These are phyloP conservation scores for Inga leiocalycina DNA, from an alignment of 306 rosid genomes.

Conservation along the genomic window DNA sequence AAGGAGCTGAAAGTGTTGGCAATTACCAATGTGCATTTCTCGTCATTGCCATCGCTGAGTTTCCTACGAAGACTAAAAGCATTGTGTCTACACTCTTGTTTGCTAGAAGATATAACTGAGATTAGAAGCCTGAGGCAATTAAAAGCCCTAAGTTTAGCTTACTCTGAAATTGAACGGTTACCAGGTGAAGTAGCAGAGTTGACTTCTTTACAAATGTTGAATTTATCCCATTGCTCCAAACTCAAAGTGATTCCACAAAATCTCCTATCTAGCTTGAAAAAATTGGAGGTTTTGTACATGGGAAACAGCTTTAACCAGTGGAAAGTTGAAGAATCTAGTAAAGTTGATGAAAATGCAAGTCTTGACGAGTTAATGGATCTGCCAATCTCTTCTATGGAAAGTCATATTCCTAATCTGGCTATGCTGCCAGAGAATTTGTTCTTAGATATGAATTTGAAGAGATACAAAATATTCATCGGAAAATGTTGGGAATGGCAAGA, in stretches of 20 bases:
- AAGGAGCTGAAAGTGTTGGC: neutral
- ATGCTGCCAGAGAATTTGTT: neutral
- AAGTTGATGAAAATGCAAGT: neutral
- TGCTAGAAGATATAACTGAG: neutral
- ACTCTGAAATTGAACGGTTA: neutral
- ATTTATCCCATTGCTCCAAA: neutral
- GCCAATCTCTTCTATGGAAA: neutral
- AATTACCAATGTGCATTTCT: neutral
- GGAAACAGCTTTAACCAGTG: neutral
- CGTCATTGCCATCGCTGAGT: neutral
- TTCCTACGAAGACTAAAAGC: neutral
- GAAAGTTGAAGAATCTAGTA: neutral
- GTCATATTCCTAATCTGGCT: neutral
- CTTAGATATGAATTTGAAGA: neutral
- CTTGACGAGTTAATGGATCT: neutral
- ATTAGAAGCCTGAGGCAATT: neutral
- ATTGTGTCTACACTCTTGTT: neutral
- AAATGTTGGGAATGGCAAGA: fast-evolving
- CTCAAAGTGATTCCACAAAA: neutral
- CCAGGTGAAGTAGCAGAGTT: neutral
- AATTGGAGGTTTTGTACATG: neutral
- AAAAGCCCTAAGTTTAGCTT: neutral
- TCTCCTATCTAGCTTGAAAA: neutral
- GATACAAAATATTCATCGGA: neutral
- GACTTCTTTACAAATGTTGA: neutral